phyloP scores from a whole-genome alignment of 305 asterid species.

The Andrographis paniculata region DNA sequence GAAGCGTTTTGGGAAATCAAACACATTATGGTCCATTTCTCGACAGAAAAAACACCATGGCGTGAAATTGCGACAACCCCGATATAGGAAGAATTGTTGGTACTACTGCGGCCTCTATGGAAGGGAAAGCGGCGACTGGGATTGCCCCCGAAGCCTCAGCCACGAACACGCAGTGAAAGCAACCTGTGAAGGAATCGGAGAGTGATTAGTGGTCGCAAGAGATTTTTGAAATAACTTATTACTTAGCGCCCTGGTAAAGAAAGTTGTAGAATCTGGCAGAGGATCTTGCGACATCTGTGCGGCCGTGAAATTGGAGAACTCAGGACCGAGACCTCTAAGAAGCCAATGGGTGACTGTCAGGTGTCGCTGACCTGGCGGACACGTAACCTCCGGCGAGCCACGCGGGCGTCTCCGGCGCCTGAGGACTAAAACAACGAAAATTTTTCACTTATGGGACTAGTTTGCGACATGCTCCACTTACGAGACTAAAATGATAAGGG shows the following conservation, averaged over 20 bases:
- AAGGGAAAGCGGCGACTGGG: not conserved
- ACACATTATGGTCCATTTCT: not conserved
- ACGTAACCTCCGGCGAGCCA: too few species aligned
- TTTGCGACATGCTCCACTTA: too few species aligned
- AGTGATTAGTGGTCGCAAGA: not conserved
- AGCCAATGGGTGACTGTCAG: slow-evolving; percentile 17
- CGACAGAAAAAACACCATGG: slow-evolving; percentile 1
- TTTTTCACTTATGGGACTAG: too few species aligned
- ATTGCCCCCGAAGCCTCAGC: not conserved
- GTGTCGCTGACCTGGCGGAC: too few species aligned
- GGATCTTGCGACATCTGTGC: slow-evolving; percentile 1
- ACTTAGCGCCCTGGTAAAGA: slow-evolving; percentile 7
- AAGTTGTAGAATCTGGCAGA: not conserved
- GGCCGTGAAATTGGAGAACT: slow-evolving; percentile 4
- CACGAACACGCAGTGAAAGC: not conserved
- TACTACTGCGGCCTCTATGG: not conserved
- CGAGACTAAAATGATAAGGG: too few species aligned
- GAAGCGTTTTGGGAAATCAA: not conserved
- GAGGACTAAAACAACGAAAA: too few species aligned
- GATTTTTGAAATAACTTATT: slow-evolving; percentile 7
- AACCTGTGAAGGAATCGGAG: not conserved
- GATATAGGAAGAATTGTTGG: too few species aligned
- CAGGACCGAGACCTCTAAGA: not conserved
- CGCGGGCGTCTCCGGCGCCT: too few species aligned
- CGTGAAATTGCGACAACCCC: not conserved